A percentile compares a stretch with the other conserved stretches of the same genome.
These are phyloP conservation scores for Brassica juncea DNA, from an alignment of 345 rosid species.

Conservation along the genomic window DNA sequence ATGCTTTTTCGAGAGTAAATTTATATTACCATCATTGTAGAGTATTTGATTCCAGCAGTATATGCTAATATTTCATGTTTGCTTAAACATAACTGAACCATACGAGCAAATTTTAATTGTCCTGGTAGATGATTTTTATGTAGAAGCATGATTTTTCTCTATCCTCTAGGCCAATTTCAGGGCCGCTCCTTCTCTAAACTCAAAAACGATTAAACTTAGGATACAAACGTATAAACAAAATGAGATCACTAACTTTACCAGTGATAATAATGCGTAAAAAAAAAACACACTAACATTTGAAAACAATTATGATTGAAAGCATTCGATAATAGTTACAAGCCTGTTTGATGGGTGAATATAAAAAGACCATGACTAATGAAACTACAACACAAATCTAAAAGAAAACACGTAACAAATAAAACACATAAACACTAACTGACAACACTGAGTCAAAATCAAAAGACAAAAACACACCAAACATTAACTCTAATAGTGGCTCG, in stretches of 20 bases:
- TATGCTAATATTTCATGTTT: neutral
- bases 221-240: no score
- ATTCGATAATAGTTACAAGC: neutral
- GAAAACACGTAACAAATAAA: neutral
- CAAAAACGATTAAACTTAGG: no score
- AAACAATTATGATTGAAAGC: neutral
- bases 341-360: neutral
- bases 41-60: no score
- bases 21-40: no score
- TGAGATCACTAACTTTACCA: neutral
- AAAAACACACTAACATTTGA: neutral
- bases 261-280: neutral
- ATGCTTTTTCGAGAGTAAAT: no score
- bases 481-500: neutral
- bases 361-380: neutral
- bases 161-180: no score
- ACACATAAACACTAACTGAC: neutral
- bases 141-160: no score
- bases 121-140: neutral
- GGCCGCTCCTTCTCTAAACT: no score
- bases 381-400: neutral
- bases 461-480: neutral
- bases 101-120: neutral
- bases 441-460: neutral
- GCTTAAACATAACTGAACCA: neutral